Evolutionary conservation across 805 yeast species (phyloP), one percentile per base, ranked within the genome.

Genomic region (Starmerella potacharoeniae): DNA sequence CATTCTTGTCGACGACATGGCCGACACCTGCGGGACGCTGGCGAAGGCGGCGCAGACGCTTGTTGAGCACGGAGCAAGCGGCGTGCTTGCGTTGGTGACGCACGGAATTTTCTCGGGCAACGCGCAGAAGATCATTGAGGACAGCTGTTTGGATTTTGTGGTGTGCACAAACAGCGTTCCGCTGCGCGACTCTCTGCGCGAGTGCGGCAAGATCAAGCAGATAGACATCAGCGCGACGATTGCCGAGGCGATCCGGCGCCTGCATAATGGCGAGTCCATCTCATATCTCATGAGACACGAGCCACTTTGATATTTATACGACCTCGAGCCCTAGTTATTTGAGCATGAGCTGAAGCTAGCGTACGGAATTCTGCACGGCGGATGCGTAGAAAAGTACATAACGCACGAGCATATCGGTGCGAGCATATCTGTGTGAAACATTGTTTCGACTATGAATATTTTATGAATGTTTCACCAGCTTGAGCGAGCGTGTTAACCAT

Each of bases 11-110:
- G 98, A 91, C 69, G 98, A 91, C 68, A 93, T 91, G 95, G 97
- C 97, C 40, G 98, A 91, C 67, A 91, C 98, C 5, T 91, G 97
- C 72, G 97, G 98, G 42, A 91, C 98, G 2, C 74, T 91, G 61
- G 93, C 87, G 60, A 91, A 91, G 70, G 97, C 97, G 1, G 91
- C 96, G 10, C 95, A 91, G 59, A 81, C 90, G 6, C 73, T 91
- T 57, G 72, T 89, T 60, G 82, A 79, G 28, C 82, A 87, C 61
- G 86, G 89, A 34, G 97, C 98, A 4, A 75, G 79, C 56, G 78
- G 80, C 59, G 97, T 93, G 29, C 79, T 91, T 60, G 96, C 97
- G 11, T 84, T 93, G 51, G 96, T 91, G 10, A 91, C 97, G 1
- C 98, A 91, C 67, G 98, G 97, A 54, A 86, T 91, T 41, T 82